These are phyloP conservation scores for Colletotrichum agaves DNA, from an alignment of 2,329 filamentous ascomycete genomes.

Conservation along the genomic window DNA sequence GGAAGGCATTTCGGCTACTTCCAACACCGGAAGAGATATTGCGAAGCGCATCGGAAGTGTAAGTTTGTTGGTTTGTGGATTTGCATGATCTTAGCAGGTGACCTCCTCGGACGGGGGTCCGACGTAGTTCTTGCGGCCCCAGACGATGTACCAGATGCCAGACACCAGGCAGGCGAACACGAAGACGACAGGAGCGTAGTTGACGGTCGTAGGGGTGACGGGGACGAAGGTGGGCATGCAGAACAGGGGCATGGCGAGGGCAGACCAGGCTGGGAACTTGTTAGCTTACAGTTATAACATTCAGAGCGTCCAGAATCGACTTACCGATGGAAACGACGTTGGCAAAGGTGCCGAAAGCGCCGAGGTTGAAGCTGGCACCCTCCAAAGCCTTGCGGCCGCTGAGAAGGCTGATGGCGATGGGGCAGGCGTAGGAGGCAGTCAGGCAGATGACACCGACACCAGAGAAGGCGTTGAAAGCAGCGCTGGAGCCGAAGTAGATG, in stretches of 20 bases:
- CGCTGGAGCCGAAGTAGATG: slow-evolving; percentile 75
- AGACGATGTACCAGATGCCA: slow-evolving; percentile 73
- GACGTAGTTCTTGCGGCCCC: slow-evolving; percentile 76
- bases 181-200: slow-evolving; percentile 82
- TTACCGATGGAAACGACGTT: slow-evolving; percentile 74
- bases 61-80: not conserved
- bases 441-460: slow-evolving; percentile 76
- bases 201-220: slow-evolving; percentile 69
- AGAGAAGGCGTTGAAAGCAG: slow-evolving; percentile 79
- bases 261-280: slow-evolving; percentile 67
- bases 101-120: slow-evolving; percentile 65
- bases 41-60: not conserved
- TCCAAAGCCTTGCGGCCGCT: slow-evolving; percentile 69
- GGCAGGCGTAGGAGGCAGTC: slow-evolving; percentile 74
- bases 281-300: slow-evolving; percentile 40
- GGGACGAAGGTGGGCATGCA: slow-evolving; percentile 76
- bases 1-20: slow-evolving; percentile 8
- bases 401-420: slow-evolving; percentile 72
- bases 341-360: slow-evolving; percentile 67
- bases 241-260: slow-evolving; percentile 77
- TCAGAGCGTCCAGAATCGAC: slow-evolving; percentile 43
- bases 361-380: slow-evolving; percentile 69
- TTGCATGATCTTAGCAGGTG: slow-evolving; percentile 33
- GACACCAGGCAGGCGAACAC: slow-evolving; percentile 71
- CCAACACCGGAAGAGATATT: not conserved